Evolutionary conservation across 192 early-diverging fungal genomes (phyloP), one percentile per base, ranked within the genome.

Genomic region (Podila epigama): DNA sequence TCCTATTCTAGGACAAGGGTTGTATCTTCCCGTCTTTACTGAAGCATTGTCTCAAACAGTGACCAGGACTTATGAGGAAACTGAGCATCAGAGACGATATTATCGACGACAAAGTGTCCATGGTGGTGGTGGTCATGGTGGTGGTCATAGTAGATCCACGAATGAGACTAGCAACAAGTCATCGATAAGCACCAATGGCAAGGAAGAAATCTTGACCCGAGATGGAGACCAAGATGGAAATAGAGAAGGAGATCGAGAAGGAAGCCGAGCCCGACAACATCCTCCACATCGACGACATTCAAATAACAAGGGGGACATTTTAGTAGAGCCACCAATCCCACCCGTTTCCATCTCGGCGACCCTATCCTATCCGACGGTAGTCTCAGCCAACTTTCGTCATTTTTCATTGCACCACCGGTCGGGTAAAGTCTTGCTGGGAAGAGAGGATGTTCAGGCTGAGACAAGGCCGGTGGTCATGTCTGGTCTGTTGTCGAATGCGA

Each of bases 21-120:
- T 75, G 36, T 48, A 55, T 35, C 42, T 75, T n/a, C 70, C 70
- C 18, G 66, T 75, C 33, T 75, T 75, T 57, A 61, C 70, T 9
- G 70, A 75, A 28, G 70, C 70, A 1, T 35, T 75, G 18, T 22
- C 58, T 5, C 39, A 44, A 1, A 66, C 70, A 3, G 42, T 75
- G 20, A 75, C 70, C 16, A 51, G 40, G 51, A 58, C 63, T 2
- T 75, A 75, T 48, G 70, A 75, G 16, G 70, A 75, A 20, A 48
- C 60, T 2, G 70, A 75, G 58, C 63, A 75, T 32, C 51, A 54
- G 50, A 64, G 66, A 20, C 20, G 44, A 48, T 10, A 22, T 48
- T 48, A 22, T 48, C 20, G 44, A 48, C 44, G 25, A 48, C 44
- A 48, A 15, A n/a, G n/a, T n/a, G n/a, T n/a, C n/a, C n/a, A n/a